Evolutionary conservation across 2,329 filamentous ascomycete species (phyloP).

Genomic region (Parastagonospora avenae): DNA sequence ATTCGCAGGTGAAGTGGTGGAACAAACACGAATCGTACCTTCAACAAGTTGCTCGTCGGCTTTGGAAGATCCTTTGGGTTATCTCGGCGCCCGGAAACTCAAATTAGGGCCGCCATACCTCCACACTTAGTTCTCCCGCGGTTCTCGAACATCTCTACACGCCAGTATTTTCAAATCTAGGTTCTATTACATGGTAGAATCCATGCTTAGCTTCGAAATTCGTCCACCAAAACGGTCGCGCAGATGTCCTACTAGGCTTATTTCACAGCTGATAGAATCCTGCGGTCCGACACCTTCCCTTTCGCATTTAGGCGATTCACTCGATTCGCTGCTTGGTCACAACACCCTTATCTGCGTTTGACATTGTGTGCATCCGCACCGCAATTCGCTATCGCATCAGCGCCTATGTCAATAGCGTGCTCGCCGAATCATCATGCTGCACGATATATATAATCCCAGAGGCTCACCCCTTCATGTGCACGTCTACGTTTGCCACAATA

Average conservation of each 20-base stretch:
- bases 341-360: constrained; percentile 4
- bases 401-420: not conserved
- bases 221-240: not conserved
- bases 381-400: constrained; percentile 3
- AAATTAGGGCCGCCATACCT: too few species aligned
- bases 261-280: constrained; percentile 1
- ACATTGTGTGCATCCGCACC: constrained; percentile 2
- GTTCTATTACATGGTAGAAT: too few species aligned
- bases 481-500: not conserved
- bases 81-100: too few species aligned
- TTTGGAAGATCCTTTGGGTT: too few species aligned
- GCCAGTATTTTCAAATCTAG: too few species aligned
- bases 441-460: not conserved
- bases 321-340: not conserved
- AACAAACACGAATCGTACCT: too few species aligned
- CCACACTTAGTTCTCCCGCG: too few species aligned
- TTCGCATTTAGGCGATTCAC: constrained; percentile 9
- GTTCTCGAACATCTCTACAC: too few species aligned
- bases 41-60: too few species aligned
- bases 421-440: not conserved
- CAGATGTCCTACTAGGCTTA: not conserved
- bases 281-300: constrained; percentile 8
- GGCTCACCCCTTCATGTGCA: not conserved
- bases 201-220: too few species aligned
- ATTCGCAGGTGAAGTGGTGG: too few species aligned